Conservation (phyloP, 345 rosid genomes). For the Reutealis trisperma region DNA sequence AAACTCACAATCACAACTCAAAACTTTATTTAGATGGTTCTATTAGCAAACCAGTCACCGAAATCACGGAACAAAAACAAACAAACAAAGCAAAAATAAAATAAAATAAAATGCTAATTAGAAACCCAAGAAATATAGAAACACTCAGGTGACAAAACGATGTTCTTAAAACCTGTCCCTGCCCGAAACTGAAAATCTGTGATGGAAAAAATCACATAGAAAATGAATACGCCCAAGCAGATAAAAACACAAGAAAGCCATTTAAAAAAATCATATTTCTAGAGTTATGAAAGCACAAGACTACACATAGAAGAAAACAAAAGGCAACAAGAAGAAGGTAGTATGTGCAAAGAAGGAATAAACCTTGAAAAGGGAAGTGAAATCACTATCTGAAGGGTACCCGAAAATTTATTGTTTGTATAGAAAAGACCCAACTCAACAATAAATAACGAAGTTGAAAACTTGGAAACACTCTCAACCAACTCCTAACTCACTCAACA, state of each 20-base stretch:
- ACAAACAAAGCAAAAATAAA: conserved; percentile 2
- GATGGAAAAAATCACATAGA: conserved; percentile 20
- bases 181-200: conserved; percentile 38
- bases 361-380: conserved; percentile 90
- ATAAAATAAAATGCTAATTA: conserved; percentile 9
- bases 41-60: conserved; percentile 33
- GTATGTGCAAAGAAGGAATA: conserved; percentile 62
- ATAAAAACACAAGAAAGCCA: conserved; percentile 42
- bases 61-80: conserved; percentile 18
- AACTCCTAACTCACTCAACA: conserved; percentile 15
- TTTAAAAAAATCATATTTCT: conserved; percentile 7
- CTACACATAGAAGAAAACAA: conserved; percentile 37
- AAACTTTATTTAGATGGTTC: conserved; percentile 35
- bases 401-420: conserved; percentile 33
- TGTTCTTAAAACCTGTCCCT: conserved; percentile 49
- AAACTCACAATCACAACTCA: conserved; percentile 30
- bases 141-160: conserved; percentile 62
- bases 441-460: conserved; percentile 9
- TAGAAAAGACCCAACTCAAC: conserved; percentile 20
- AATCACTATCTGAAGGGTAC: conserved; percentile 62
- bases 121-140: conserved; percentile 30
- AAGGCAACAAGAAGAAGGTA: conserved; percentile 36
- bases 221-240: conserved; percentile 53
- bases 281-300: conserved; percentile 28
- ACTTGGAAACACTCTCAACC: conserved; percentile 38